Percentiles rank a stretch among this genome's conserved stretches.
Evolutionary conservation across 345 rosid genomes (phyloP).

Genomic region (Citrus sinensis): DNA sequence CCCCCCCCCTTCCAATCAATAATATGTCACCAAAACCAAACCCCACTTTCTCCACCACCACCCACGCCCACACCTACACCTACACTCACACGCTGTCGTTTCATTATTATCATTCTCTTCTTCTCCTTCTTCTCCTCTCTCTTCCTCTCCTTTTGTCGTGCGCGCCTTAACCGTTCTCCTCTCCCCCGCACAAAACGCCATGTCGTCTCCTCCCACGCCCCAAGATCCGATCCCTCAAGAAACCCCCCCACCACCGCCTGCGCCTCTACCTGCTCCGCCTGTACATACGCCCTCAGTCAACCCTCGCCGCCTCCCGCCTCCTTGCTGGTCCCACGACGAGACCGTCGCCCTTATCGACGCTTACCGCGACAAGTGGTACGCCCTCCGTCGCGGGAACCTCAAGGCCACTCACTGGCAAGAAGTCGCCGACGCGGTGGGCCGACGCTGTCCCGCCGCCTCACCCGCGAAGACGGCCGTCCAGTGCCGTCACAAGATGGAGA

Average conservation of each 20-base stretch:
- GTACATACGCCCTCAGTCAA: conserved; percentile 24
- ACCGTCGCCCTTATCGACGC: conserved; percentile 76
- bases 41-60: conserved; percentile 32
- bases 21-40: conserved; percentile 45
- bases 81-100: background rate
- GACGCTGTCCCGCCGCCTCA: conserved; percentile 55
- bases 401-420: conserved; percentile 97
- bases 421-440: conserved; percentile 66
- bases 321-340: conserved; percentile 92
- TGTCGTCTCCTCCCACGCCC: conserved; percentile 12
- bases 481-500: conserved; percentile 99
- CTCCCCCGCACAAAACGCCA: conserved; percentile 22
- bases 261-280: conserved; percentile 12
- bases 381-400: conserved; percentile 87
- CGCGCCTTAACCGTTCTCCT: conserved; percentile 14
- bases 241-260: conserved; percentile 16
- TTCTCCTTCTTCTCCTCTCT: background rate
- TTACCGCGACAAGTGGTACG: conserved; percentile 85
- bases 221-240: conserved; percentile 11
- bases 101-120: background rate
- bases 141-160: background rate
- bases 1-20: conserved; percentile 23
- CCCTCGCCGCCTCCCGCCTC: conserved; percentile 90
- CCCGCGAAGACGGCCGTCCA: conserved; percentile 81
- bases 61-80: background rate